Evolutionary conservation across 768 basidiomycete genomes (phyloP), one percentile per base, ranked within the genome.

Genomic region (Lyophyllum semitale): DNA sequence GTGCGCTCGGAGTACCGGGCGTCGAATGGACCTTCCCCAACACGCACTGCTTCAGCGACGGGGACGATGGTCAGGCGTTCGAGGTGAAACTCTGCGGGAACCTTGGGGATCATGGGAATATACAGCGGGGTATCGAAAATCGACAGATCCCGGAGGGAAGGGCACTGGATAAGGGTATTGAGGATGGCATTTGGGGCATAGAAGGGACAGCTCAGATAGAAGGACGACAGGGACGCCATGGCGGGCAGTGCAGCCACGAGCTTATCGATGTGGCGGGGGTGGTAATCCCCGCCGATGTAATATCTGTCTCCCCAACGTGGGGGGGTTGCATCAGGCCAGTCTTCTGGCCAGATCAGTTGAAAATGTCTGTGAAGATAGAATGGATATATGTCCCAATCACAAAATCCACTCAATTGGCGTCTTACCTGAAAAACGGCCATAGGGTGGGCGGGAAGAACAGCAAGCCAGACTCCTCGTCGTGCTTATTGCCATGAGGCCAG

Each of bases 11-110:
- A 64, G 59, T 71, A 73, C 30, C 71, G 71, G 8, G 65, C 54
- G 42, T 76, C 68, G 53, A 69, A 74, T 1, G 76, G 72, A 2
- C 75, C 76, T 48, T 78, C 76, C 1, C 77, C 77, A 2, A 75
- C 67, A 2, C 76, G 70, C 15, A 74, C 67, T 4, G 72, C 76
- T 57, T 78, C 73, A 2, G 66, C 73, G 5, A 78, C 75, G 8
- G 74, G 73, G 12, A 71, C 67, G 44, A 77, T 63, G 17, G 73
- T 59, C 8, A 78, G 47, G 1, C 69, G 59, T 45, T 73, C 69
- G 26, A 77, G 68, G 48, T 65, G 62, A 55, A 73, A 74, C 7
- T 61, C 54, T 2, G 59, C 29, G 0, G 74, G 73, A 1, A 73
- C 54, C 37, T 61, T 62, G 2, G 73, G 71, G 40, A 71, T 59